phyloP scores from a whole-genome alignment of 2,329 filamentous ascomycete genomes.

The Lecanicillium sp. region DNA sequence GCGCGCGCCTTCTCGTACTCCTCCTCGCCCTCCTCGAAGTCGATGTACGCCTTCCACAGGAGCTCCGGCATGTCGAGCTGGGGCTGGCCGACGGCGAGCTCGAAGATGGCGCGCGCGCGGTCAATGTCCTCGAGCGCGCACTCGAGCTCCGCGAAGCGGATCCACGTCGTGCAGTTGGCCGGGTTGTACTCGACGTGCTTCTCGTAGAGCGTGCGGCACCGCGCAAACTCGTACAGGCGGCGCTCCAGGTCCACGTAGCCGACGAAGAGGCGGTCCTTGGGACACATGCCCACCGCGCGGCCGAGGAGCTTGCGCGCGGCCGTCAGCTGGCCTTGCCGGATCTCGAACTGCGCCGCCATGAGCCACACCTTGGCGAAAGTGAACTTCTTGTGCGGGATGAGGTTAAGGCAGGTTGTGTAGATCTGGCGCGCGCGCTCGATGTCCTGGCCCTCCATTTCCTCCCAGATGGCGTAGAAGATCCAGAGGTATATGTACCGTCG shows the following conservation, averaged over 20 bases:
- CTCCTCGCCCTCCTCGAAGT: slow-evolving; percentile 94
- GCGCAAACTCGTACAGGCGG: slow-evolving; percentile 87
- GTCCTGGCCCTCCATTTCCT: slow-evolving; percentile 82
- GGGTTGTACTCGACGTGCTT: slow-evolving; percentile 93
- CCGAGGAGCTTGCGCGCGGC: slow-evolving; percentile 84
- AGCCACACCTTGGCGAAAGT: slow-evolving; percentile 98
- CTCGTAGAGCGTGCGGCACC: slow-evolving; percentile 86
- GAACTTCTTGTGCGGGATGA: slow-evolving; percentile 94
- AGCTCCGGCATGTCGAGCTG: slow-evolving; percentile 95
- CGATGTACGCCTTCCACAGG: slow-evolving; percentile 96
- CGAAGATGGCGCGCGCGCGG: slow-evolving; percentile 83
- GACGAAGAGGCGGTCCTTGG: slow-evolving; percentile 91
- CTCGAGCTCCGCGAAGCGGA: slow-evolving; percentile 91
- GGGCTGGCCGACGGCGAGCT: slow-evolving; percentile 77
- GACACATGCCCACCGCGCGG: slow-evolving; percentile 85
- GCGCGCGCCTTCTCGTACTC: slow-evolving; percentile 77
- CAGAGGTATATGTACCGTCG: slow-evolving; percentile 95
- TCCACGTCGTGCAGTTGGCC: slow-evolving; percentile 89
- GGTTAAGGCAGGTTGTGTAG: slow-evolving; percentile 78
- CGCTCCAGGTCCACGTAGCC: slow-evolving; percentile 91
- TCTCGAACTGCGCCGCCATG: slow-evolving; percentile 86
- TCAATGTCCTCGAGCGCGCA: slow-evolving; percentile 85
- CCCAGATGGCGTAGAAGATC: slow-evolving; percentile 95
- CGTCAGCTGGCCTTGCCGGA: slow-evolving; percentile 76
- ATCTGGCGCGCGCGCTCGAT: slow-evolving; percentile 76